phyloP scores from a whole-genome alignment of 2,329 filamentous ascomycete genomes.

The Diaporthe citriasiana region DNA sequence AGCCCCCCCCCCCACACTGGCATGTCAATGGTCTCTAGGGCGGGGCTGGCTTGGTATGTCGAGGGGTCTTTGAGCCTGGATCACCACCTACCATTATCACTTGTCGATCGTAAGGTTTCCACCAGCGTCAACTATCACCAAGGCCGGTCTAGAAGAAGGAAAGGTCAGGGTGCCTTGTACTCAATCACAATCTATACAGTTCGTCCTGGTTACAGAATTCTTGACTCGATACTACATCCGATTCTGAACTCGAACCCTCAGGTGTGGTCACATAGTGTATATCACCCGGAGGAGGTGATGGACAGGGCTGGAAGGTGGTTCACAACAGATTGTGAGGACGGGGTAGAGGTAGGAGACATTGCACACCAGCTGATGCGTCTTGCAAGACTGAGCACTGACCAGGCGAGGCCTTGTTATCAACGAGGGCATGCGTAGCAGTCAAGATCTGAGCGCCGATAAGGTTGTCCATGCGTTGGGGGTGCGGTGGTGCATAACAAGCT shows the following conservation, averaged over 20 bases:
- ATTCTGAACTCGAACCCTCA: constrained; percentile 28
- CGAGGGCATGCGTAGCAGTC: background rate
- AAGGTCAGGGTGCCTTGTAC: constrained; percentile 1
- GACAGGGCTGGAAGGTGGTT: background rate
- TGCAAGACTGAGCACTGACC: background rate
- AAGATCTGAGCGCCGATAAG: constrained; percentile 19
- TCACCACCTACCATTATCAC: background rate
- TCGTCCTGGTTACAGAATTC: constrained; percentile 1
- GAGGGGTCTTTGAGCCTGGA: background rate
- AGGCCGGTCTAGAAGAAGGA: background rate
- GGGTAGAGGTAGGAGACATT: too few relatives aligned
- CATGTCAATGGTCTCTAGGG: background rate
- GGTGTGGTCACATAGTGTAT: background rate
- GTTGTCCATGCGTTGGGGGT: constrained; percentile 16
- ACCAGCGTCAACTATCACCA: background rate
- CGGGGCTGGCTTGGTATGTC: constrained; percentile 17
- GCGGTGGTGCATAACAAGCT: constrained; percentile 30
- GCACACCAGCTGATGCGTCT: background rate
- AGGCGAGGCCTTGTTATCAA: constrained; percentile 8
- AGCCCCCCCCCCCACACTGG: constrained; percentile 8
- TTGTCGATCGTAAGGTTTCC: background rate
- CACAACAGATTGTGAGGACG: too few relatives aligned
- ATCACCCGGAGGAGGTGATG: background rate
- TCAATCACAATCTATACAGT: constrained; percentile 1
- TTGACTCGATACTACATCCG: background rate